These are phyloP conservation scores for Diplodia mutila DNA, from an alignment of 2,329 filamentous ascomycete genomes.

Conservation along the genomic window DNA sequence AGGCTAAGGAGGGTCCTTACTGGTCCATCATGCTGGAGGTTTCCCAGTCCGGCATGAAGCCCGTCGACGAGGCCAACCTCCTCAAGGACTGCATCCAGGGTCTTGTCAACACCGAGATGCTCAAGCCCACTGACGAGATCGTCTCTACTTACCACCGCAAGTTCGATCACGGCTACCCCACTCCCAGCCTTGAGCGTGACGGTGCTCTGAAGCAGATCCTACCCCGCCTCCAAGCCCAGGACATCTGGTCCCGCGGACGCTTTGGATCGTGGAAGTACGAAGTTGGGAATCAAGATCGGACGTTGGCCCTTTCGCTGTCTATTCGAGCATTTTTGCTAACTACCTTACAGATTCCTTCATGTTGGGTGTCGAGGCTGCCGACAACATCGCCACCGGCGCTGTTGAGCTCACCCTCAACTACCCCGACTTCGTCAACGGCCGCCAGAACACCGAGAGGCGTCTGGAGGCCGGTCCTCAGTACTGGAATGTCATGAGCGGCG, in stretches of 20 bases:
- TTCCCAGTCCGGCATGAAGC: constrained; percentile 94
- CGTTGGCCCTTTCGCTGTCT: neutral
- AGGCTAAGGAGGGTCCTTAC: constrained; percentile 87
- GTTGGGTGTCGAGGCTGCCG: constrained; percentile 90
- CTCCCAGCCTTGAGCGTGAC: constrained; percentile 91
- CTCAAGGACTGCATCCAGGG: constrained; percentile 92
- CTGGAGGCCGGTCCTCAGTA: constrained; percentile 64
- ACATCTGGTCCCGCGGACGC: constrained; percentile 92
- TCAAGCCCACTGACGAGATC: constrained; percentile 87
- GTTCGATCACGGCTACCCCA: constrained; percentile 98
- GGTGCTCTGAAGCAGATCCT: constrained; percentile 90
- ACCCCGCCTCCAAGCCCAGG: constrained; percentile 86
- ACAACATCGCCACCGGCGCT: constrained; percentile 85
- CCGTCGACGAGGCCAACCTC: constrained; percentile 82
- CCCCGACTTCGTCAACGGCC: constrained; percentile 89
- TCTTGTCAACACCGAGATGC: constrained; percentile 97
- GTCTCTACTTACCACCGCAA: constrained; percentile 97
- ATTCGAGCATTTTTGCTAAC: neutral
- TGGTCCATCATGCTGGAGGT: constrained; percentile 99
- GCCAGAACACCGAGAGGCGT: constrained; percentile 68
- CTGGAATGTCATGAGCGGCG: constrained; percentile 43
- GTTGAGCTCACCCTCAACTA: constrained; percentile 95
- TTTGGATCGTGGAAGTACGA: constrained; percentile 99
- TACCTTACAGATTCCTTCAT: constrained; percentile 75
- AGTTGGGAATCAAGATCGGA: constrained; percentile 48